These are phyloP conservation scores for Blastobotrys elegans DNA, from an alignment of 1,139 yeast species.

Conservation along the genomic window DNA sequence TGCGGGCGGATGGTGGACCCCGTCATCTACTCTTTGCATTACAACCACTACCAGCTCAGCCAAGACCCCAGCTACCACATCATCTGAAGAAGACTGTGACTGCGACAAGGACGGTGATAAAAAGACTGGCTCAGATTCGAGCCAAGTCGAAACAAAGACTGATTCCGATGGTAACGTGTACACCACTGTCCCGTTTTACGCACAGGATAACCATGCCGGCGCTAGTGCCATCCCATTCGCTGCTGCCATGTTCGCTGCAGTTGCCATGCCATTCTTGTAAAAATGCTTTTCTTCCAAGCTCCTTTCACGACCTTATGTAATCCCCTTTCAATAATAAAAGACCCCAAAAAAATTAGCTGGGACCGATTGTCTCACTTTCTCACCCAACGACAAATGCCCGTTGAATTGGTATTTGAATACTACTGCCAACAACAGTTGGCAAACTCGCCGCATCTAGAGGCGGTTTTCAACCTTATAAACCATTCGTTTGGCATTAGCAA, in stretches of 20 bases:
- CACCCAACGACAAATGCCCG: no score
- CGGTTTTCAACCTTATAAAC: not conserved
- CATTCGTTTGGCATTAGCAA: not conserved
- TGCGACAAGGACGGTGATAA: constrained; percentile 3
- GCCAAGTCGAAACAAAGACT: not conserved
- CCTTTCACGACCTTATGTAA: not conserved
- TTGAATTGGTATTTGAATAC: not conserved
- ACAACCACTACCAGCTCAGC: not conserved
- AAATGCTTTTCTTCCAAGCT: not conserved
- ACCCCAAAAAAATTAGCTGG: no score
- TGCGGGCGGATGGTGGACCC: constrained; percentile 1
- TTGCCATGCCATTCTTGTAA: constrained; percentile 4
- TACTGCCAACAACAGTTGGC: not conserved
- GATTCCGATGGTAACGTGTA: constrained; percentile 1
- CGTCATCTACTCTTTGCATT: not conserved
- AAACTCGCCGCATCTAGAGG: not conserved
- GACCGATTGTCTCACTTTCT: no score
- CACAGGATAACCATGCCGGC: not conserved
- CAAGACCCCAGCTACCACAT: not conserved
- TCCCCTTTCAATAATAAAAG: no score
- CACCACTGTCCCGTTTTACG: constrained; percentile 7
- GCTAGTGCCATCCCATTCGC: not conserved
- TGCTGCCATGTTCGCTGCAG: not conserved
- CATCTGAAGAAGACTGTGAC: not conserved
- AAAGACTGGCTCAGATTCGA: not conserved